phyloP scores from a whole-genome alignment of 2,329 filamentous ascomycete species.

The Colletotrichum navitas region DNA sequence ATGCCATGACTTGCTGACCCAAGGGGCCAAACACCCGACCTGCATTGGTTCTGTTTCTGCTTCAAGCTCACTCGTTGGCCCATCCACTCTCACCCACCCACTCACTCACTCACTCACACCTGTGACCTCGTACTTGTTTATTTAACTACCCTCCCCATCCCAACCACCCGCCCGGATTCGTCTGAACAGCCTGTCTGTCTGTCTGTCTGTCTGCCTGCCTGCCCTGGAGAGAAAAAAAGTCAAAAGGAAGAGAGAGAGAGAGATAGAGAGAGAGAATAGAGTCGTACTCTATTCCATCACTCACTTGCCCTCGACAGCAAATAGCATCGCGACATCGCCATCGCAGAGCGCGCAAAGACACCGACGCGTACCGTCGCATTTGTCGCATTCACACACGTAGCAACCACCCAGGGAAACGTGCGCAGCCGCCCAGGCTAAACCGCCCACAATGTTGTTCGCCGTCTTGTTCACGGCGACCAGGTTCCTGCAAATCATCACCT shows the following conservation, averaged over 20 bases:
- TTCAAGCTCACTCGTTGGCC: neutral
- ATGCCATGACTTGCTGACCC: conserved; percentile 8
- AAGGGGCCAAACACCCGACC: conserved; percentile 19
- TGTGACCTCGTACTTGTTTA: conserved; percentile 15
- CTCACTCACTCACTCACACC: neutral
- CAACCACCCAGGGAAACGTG: neutral
- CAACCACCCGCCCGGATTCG: conserved; percentile 31
- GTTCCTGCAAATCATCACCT: conserved; percentile 71
- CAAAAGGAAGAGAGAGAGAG: neutral
- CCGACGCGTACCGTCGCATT: conserved; percentile 11
- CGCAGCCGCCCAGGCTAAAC: neutral
- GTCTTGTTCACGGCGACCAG: conserved; percentile 74
- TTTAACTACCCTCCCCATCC: conserved; percentile 33
- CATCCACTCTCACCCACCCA: conserved; percentile 2
- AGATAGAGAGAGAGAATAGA: neutral
- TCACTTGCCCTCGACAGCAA: no score
- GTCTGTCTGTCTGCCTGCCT: neutral
- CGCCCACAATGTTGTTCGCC: conserved; percentile 70
- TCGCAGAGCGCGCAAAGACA: conserved; percentile 18
- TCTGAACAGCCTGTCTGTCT: neutral
- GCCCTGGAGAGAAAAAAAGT: neutral
- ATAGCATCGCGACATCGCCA: neutral
- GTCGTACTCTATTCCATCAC: neutral
- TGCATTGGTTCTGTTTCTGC: conserved; percentile 29
- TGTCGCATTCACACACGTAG: neutral